A percentile compares a stretch with the other conserved stretches of the same genome.
Conservation (phyloP, 2,329 filamentous ascomycete species). For the Acrocalymma vagum region DNA sequence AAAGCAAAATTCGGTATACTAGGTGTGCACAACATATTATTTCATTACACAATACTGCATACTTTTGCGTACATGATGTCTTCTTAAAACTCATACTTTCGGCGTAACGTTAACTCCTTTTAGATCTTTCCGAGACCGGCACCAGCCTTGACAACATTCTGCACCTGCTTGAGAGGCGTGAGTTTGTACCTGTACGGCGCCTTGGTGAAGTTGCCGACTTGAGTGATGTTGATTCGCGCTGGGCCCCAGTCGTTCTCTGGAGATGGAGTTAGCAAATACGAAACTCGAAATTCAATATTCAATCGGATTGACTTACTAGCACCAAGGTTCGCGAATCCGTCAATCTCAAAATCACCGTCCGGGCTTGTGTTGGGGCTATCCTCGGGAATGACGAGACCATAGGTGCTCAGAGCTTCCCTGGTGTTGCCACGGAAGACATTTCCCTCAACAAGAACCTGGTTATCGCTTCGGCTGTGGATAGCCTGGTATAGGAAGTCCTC, state of each 20-base stretch:
- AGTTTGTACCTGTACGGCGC: slow-evolving; percentile 60
- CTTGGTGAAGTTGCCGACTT: slow-evolving; percentile 58
- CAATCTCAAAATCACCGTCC: slow-evolving; percentile 63
- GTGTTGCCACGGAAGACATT: slow-evolving; percentile 60
- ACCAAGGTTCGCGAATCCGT: slow-evolving; percentile 64
- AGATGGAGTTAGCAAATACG: slow-evolving; percentile 4
- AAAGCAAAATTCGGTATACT: too few species aligned
- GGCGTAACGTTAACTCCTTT: too few species aligned
- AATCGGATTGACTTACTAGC: slow-evolving; percentile 52
- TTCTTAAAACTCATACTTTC: too few species aligned
- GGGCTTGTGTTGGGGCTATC: slow-evolving; percentile 64
- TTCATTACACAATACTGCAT: too few species aligned
- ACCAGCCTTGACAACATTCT: slow-evolving; percentile 53
- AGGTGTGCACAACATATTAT: too few species aligned
- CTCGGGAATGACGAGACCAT: slow-evolving; percentile 63
- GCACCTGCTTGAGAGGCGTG: slow-evolving; percentile 55
- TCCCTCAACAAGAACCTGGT: slow-evolving; percentile 55
- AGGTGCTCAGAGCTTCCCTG: slow-evolving; percentile 60
- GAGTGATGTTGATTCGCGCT: slow-evolving; percentile 61
- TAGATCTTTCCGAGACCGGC: slow-evolving; percentile 56
- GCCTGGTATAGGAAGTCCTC: slow-evolving; percentile 48
- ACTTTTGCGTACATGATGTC: too few species aligned
- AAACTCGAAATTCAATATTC: neutral
- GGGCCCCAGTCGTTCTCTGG: slow-evolving; percentile 59
- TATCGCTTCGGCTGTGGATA: slow-evolving; percentile 55